phyloP scores from a whole-genome alignment of 83 land plant species.

The Picea engelmannii region DNA sequence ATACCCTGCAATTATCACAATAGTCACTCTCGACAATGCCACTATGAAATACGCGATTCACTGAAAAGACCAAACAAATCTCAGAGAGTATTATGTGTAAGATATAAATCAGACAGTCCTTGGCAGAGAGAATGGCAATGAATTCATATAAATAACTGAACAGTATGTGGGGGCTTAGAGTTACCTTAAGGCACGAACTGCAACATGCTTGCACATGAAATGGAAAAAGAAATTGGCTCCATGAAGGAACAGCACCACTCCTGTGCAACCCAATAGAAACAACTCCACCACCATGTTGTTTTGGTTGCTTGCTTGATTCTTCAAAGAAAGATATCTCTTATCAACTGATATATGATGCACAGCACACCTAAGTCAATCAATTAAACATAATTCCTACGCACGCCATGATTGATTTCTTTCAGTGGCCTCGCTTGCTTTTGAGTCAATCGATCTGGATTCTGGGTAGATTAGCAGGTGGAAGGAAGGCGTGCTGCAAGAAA shows the following conservation, averaged over 20 bases:
- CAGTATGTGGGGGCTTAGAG: neutral
- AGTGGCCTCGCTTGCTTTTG: neutral
- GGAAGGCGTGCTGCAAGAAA: no score
- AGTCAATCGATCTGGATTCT: no score
- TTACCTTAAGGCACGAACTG: conserved; percentile 42
- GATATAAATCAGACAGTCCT: neutral
- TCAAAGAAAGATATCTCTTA: no score
- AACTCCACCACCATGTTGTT: conserved; percentile 33
- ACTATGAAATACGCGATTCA: conserved; percentile 4
- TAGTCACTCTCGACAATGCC: neutral
- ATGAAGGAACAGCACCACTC: conserved; percentile 56
- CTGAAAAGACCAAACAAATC: neutral
- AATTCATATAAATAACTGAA: neutral
- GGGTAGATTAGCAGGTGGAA: no score
- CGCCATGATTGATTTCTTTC: neutral
- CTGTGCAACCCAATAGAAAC: conserved; percentile 50
- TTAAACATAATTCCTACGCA: no score
- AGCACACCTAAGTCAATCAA: no score
- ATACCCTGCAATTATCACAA: no score
- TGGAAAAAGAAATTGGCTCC: conserved; percentile 56
- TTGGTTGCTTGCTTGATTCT: neutral
- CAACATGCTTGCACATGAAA: conserved; percentile 27
- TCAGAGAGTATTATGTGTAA: neutral
- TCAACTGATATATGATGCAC: no score
- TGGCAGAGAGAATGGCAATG: no score